A percentile compares a stretch with the other conserved stretches of the same genome.
Conservation (phyloP, 2,329 filamentous ascomycete species). For the Falciphora oryzae region DNA sequence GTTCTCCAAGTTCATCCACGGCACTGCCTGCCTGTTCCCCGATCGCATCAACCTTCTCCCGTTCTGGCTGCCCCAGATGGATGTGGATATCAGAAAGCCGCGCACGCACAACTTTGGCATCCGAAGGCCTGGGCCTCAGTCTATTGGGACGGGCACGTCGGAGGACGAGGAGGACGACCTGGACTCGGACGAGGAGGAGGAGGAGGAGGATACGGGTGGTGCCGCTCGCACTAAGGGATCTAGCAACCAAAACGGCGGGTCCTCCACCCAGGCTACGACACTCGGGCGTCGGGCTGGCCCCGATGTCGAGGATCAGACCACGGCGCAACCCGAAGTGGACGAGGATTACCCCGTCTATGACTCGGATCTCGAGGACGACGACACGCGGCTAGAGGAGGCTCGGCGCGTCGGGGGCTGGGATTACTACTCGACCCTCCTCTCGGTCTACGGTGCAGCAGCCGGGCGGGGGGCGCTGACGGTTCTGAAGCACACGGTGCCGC, state of each 20-base stretch:
- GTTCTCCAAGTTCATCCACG: conserved; percentile 99
- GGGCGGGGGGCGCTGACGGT: conserved; percentile 33
- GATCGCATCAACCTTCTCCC: conserved; percentile 82
- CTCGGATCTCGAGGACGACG: conserved; percentile 76
- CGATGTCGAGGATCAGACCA: conserved; percentile 82
- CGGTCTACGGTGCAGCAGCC: conserved; percentile 36
- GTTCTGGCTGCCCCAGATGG: conserved; percentile 98
- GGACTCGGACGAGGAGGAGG: conserved; percentile 55
- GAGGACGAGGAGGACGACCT: conserved; percentile 71
- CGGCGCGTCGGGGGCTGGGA: conserved; percentile 68
- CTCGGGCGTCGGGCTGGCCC: conserved; percentile 26
- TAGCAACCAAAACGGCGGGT: conserved; percentile 26
- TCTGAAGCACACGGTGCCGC: conserved; percentile 47
- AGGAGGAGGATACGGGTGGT: conserved; percentile 26
- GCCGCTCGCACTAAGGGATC: conserved; percentile 9
- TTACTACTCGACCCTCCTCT: conserved; percentile 60
- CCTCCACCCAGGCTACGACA: conserved; percentile 30
- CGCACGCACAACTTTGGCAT: conserved; percentile 87
- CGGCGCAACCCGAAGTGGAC: conserved; percentile 49
- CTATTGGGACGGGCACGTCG: conserved; percentile 71
- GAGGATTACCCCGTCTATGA: conserved; percentile 87
- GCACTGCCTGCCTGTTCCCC: conserved; percentile 81
- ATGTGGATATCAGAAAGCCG: conserved; percentile 93
- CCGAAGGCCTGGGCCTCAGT: conserved; percentile 67
- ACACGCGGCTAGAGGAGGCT: conserved; percentile 70